Evolutionary conservation across 1,284 basidiomycete species (phyloP), one percentile per base, ranked within the genome.

Genomic region (Melampsora larici-populina): DNA sequence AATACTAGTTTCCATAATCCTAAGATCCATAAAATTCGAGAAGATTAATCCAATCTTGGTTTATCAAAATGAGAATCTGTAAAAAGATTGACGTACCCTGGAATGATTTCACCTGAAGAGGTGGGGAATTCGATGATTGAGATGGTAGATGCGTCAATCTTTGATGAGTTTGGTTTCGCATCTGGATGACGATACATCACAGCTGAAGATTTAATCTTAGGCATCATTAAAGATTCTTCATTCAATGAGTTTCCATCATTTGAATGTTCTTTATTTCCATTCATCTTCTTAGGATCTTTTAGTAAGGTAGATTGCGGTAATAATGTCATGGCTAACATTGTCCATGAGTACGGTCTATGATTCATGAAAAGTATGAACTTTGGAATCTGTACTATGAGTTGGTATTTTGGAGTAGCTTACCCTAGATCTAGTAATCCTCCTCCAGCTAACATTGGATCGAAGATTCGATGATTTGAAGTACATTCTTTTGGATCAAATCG

Each of bases 381-480:
- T 29, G 18, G 13, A 5, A n/a, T n/a, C n/a, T n/a, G n/a, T n/a
- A n/a, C n/a, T n/a, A n/a, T 15, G 21, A 11, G 11, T 58, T 46
- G 15, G 43, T 31, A 29, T 6, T 7, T 58, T 36, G 26, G 85
- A 86, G 33, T 84, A 84, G 46, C 66, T 69, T 69, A 76, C 71
- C 86, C 86, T 7, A 87, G 78, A 83, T 96, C 94, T 60, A 96
- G 88, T 49, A 96, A 82, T 9, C 90, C 91, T 0, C 93, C 94
- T 29, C 94, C 94, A 31, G 91, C 94, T 7, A 95, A 87, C 24
- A 85, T 84, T 2, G 94, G 93, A 81, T 94, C 89, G 80, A 93
- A 84, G 80, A 96, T 90, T 49, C 93, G 86, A 85, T 93, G 90
- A 90, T 43, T 92, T 89, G 80, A 88, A 87, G 81, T 79, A 18